Evolutionary conservation across 257 asterid genomes (phyloP).

Genomic region (Nicotiana obtusifolia): DNA sequence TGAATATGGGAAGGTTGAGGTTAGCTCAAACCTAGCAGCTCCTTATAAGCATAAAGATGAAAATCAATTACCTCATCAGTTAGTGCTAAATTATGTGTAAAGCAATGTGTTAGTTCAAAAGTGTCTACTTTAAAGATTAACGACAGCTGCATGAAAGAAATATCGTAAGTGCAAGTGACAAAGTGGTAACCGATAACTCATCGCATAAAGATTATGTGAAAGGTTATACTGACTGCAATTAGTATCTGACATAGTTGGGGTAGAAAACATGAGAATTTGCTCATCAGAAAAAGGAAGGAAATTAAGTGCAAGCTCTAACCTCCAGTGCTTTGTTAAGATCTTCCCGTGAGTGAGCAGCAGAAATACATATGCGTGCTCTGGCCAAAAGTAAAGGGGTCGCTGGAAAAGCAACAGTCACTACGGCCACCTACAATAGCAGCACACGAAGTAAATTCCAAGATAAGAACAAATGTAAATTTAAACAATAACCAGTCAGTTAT

Average conservation of each 20-base stretch:
- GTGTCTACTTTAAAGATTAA: background rate
- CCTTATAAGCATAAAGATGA: background rate
- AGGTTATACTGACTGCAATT: background rate
- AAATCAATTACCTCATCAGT: background rate
- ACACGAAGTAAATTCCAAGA: background rate
- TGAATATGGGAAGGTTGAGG: background rate
- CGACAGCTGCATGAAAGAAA: constrained; percentile 1
- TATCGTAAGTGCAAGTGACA: background rate
- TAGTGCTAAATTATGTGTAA: background rate
- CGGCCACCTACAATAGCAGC: constrained; percentile 62
- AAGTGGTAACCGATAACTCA: background rate
- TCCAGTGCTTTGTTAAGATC: constrained; percentile 85
- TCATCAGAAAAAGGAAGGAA: background rate
- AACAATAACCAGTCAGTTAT: background rate
- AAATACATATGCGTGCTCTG: constrained; percentile 92
- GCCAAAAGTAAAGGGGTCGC: constrained; percentile 96
- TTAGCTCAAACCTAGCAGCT: constrained; percentile 7
- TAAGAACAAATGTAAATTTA: background rate
- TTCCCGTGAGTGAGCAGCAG: constrained; percentile 94
- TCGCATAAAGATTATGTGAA: background rate
- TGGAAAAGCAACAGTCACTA: constrained; percentile 94
- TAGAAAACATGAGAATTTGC: background rate
- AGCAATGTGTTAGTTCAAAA: background rate
- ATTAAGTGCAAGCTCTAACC: constrained; percentile 31
- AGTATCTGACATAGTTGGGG: background rate